Evolutionary conservation across 305 asterid genomes (phyloP).

Genomic region (Rubia occidens): DNA sequence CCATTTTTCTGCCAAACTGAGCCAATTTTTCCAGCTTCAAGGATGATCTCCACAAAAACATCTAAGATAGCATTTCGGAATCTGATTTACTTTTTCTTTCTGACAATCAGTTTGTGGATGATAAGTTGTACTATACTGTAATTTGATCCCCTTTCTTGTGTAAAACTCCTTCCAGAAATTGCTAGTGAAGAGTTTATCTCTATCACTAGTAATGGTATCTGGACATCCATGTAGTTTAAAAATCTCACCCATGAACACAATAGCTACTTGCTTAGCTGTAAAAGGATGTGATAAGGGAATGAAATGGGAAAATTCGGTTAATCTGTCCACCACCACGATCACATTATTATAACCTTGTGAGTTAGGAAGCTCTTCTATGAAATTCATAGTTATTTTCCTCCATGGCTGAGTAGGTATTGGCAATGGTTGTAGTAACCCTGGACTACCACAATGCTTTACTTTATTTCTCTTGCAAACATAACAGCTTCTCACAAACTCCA

Average conservation of each 20-base stretch:
- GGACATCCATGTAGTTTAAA: background rate
- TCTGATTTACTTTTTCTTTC: background rate
- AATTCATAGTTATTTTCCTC: background rate
- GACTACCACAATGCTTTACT: background rate
- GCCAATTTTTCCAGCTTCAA: background rate
- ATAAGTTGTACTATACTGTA: background rate
- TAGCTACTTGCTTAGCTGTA: background rate
- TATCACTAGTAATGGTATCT: background rate
- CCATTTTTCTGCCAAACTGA: too few relatives aligned
- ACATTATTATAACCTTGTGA: background rate
- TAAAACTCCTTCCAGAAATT: slow-evolving; percentile 2
- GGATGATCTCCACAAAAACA: background rate
- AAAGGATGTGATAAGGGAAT: background rate
- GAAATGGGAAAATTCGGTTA: slow-evolving; percentile 1
- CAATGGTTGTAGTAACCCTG: background rate
- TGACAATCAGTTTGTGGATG: background rate
- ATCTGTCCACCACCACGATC: background rate
- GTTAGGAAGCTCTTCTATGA: background rate
- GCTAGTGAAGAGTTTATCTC: background rate
- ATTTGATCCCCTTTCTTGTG: background rate
- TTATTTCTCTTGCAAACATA: too few relatives aligned
- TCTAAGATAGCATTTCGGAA: background rate
- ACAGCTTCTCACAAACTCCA: background rate
- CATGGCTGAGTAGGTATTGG: background rate
- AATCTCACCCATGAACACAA: background rate